These are phyloP conservation scores for Aspergillus sparsus DNA, from an alignment of 495 filamentous ascomycete species.

Conservation along the genomic window DNA sequence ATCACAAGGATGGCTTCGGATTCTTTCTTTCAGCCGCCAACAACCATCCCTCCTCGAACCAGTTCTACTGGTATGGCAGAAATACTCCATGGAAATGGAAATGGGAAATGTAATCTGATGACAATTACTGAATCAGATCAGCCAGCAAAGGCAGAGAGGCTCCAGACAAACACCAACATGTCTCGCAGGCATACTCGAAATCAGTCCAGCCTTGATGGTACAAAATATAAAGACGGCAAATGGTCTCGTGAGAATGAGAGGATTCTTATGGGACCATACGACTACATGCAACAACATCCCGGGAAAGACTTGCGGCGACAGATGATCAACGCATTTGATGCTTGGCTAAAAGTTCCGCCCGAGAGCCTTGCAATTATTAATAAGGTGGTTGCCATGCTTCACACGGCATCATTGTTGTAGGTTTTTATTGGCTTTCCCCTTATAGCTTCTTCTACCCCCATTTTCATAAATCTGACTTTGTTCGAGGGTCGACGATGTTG, in stretches of 20 bases:
- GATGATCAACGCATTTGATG: slow-evolving; percentile 87
- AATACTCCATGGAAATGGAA: slow-evolving; percentile 6
- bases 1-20: slow-evolving; percentile 23
- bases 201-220: slow-evolving; percentile 50
- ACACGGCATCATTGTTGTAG: slow-evolving; percentile 84
- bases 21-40: slow-evolving; percentile 56
- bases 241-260: slow-evolving; percentile 75
- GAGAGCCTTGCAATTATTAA: slow-evolving; percentile 80
- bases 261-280: slow-evolving; percentile 81
- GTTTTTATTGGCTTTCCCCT: slow-evolving; percentile 9
- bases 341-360: slow-evolving; percentile 80
- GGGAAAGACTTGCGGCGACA: slow-evolving; percentile 90
- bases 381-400: slow-evolving; percentile 87
- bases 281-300: slow-evolving; percentile 81
- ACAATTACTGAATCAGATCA: slow-evolving; percentile 25
- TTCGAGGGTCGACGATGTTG: slow-evolving; percentile 79
- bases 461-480: neutral
- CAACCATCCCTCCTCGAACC: slow-evolving; percentile 70
- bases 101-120: slow-evolving; percentile 50
- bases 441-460: neutral
- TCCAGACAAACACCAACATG: slow-evolving; percentile 32
- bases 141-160: slow-evolving; percentile 52
- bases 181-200: slow-evolving; percentile 38
- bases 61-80: slow-evolving; percentile 60
- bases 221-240: slow-evolving; percentile 51